Evolutionary conservation across 192 early-diverging fungal genomes (phyloP).

Genomic region (Podila clonocystis): DNA sequence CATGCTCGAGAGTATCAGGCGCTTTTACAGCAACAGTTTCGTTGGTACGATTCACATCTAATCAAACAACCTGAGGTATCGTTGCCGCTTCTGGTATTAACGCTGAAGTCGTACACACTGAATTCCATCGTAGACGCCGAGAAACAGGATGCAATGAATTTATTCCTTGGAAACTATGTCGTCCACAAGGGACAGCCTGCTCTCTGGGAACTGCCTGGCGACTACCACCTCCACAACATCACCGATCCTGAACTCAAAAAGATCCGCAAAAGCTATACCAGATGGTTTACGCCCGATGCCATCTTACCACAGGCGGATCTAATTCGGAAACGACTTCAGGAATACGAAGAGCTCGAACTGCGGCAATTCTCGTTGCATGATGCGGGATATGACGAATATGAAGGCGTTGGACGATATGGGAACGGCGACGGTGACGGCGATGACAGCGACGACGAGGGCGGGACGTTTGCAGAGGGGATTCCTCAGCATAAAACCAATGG

Average conservation of each 20-base stretch:
- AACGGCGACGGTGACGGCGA: slow-evolving; percentile 20
- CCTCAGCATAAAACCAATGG: background rate
- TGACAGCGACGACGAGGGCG: slow-evolving; percentile 10
- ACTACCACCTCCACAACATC: slow-evolving; percentile 81
- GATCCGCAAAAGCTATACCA: slow-evolving; percentile 63
- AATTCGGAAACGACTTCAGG: slow-evolving; percentile 32
- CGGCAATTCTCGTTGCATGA: slow-evolving; percentile 11
- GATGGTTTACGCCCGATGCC: slow-evolving; percentile 69
- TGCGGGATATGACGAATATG: slow-evolving; percentile 22
- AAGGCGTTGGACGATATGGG: slow-evolving; percentile 5
- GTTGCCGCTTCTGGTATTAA: background rate
- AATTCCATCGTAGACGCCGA: slow-evolving; percentile 79
- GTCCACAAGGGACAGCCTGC: slow-evolving; percentile 59
- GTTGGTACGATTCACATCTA: slow-evolving; percentile 60
- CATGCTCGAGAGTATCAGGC: slow-evolving; percentile 91
- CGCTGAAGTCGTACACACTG: too few species aligned
- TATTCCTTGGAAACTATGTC: slow-evolving; percentile 84
- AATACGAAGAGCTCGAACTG: slow-evolving; percentile 3
- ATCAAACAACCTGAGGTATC: background rate
- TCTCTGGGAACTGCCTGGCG: slow-evolving; percentile 82
- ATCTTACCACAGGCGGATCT: slow-evolving; percentile 45
- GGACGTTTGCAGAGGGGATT: background rate
- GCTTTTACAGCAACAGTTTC: slow-evolving; percentile 96
- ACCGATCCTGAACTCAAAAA: slow-evolving; percentile 32
- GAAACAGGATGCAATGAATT: slow-evolving; percentile 95